Evolutionary conservation across 495 filamentous ascomycete species (phyloP), one percentile per base, ranked within the genome.

Genomic region (Penicillium coffeae): DNA sequence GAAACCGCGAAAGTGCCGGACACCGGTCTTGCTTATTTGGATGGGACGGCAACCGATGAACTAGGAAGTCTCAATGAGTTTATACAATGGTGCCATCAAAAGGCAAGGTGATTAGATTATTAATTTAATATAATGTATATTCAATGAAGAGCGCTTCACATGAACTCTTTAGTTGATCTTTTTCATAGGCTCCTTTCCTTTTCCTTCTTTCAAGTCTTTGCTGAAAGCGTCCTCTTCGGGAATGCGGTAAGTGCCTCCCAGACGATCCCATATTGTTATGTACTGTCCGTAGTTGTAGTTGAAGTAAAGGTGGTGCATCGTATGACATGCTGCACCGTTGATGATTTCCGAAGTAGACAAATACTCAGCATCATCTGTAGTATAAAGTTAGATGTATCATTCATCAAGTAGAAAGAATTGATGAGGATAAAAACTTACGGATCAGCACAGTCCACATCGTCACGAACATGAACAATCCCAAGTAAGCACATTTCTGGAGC

Each of bases 271-370:
- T 34, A 95, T 70, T 0, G 92, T 97, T 1, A 86, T 89, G 70
- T 87, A 97, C 66, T 97, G 92, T 42, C 92, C 91, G 55, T 95
- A 97, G 67, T 96, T 97, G 75, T 89, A 95, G 72, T 94, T 95
- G 80, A 97, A 96, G 69, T 93, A 91, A 12, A 92, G 71, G 64
- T 97, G 91, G 66, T 97, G 90, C 81, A 89, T 85, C 8, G 89
- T 92, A 64, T 97, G 92, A 72, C 92, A 97, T 21, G 91, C 90
- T 10, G 92, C 87, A 21, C 92, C 92, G 64, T 97, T 97, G 55
- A 96, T 82, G 47, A 96, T 66, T 15, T 81, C 80, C 52, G 82
- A 86, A 58, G 90, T 82, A 45, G 87, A 81, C 33, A 89, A 72
- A 58, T 94, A 97, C 74, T 96, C 92, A 49, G 89, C 92, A 52